Evolutionary conservation across 768 basidiomycete species (phyloP).

Genomic region (Leucosporidium creatinivorum): DNA sequence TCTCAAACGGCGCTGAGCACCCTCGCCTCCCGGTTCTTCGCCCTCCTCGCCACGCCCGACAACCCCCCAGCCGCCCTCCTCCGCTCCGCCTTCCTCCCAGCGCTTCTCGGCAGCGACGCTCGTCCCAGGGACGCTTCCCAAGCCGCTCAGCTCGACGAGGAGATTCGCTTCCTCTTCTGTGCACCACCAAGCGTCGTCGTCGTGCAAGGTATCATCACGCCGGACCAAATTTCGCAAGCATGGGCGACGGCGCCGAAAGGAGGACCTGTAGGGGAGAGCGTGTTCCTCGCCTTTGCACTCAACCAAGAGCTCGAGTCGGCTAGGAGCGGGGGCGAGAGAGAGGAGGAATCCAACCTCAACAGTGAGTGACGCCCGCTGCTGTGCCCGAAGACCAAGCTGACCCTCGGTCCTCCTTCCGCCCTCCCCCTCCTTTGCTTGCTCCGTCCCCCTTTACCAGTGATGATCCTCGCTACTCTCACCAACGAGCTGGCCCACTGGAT

Average conservation of each 20-base stretch:
- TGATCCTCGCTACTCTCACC: conserved; percentile 21
- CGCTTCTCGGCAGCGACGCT: background rate
- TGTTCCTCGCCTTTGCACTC: conserved; percentile 8
- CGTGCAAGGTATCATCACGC: conserved; percentile 13
- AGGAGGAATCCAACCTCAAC: conserved; percentile 18
- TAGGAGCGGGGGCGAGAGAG: conserved; percentile 3
- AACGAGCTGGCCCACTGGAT: conserved; percentile 27
- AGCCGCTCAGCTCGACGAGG: background rate
- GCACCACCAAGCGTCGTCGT: conserved; percentile 11
- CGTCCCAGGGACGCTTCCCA: background rate
- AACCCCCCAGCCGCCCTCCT: conserved; percentile 2
- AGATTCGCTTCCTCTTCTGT: conserved; percentile 4
- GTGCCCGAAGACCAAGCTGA: background rate
- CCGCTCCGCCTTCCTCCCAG: conserved; percentile 27
- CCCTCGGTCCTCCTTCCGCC: background rate
- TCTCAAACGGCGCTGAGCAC: background rate
- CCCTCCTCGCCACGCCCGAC: conserved; percentile 11
- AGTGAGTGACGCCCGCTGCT: conserved; percentile 4
- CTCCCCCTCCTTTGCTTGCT: background rate
- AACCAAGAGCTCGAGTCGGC: conserved; percentile 20
- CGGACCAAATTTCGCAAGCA: conserved; percentile 4
- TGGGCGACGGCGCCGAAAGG: conserved; percentile 3
- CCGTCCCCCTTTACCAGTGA: background rate
- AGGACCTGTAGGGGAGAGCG: background rate
- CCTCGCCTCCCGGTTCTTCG: conserved; percentile 13